These are phyloP conservation scores for Excoecaria cochinchinensis DNA, from an alignment of 345 rosid species.

Conservation along the genomic window DNA sequence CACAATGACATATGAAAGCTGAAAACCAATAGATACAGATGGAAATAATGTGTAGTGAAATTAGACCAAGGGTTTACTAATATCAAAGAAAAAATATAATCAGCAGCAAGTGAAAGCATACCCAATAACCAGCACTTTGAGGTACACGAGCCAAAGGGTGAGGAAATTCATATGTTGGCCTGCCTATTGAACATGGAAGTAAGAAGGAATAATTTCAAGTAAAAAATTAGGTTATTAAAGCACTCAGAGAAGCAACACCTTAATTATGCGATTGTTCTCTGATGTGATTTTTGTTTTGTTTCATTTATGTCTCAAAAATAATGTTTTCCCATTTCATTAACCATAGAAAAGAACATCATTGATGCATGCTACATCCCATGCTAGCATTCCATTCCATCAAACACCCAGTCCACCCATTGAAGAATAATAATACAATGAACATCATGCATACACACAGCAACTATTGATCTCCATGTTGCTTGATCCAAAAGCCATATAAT, in stretches of 20 bases:
- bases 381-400: neutral
- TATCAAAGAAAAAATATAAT: neutral
- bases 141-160: constrained; percentile 98
- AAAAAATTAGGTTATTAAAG: constrained; percentile 5
- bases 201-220: constrained; percentile 38
- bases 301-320: constrained; percentile 2
- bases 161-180: constrained; percentile 97
- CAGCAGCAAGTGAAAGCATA: constrained; percentile 35
- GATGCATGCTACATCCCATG: neutral
- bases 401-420: neutral
- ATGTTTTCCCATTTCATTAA: constrained; percentile 1
- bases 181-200: constrained; percentile 69
- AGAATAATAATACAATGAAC: neutral
- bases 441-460: neutral
- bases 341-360: neutral
- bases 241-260: neutral
- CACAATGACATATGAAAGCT: constrained; percentile 90
- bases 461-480: constrained; percentile 1
- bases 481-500: neutral
- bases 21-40: constrained; percentile 30
- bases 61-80: neutral
- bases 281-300: neutral
- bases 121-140: constrained; percentile 96
- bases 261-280: neutral
- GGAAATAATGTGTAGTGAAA: constrained; percentile 5